These are phyloP conservation scores for Pythium brachiatum DNA, from an alignment of 352 stramenopile species.

Conservation along the genomic window DNA sequence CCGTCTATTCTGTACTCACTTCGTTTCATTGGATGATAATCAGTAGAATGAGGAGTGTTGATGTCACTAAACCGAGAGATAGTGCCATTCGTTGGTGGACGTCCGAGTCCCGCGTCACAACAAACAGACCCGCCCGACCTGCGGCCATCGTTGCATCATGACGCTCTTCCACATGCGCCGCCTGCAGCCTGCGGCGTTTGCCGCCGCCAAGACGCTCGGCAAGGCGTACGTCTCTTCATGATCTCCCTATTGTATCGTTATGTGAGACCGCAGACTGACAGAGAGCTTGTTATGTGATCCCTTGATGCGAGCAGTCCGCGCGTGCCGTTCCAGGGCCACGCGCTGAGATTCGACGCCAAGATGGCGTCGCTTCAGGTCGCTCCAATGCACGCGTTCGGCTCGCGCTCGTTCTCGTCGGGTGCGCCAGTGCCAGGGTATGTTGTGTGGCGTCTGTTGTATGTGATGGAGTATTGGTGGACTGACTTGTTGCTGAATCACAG, in stretches of 20 bases:
- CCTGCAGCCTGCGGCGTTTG: conserved; percentile 46
- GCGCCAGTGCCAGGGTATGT: conserved; percentile 41
- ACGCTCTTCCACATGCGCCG: conserved; percentile 61
- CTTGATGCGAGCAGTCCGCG: conserved; percentile 18
- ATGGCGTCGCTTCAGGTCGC: conserved; percentile 47
- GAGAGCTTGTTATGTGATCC: neutral
- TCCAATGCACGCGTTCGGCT: conserved; percentile 38
- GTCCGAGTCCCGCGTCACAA: neutral
- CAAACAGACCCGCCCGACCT: conserved; percentile 1
- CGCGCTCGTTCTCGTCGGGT: conserved; percentile 60
- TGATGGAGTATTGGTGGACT: neutral
- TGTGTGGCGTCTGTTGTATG: neutral
- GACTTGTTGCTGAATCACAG: conserved; percentile 24
- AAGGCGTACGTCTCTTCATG: conserved; percentile 14
- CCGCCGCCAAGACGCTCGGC: conserved; percentile 22
- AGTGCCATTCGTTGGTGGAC: conserved; percentile 26
- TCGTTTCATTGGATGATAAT: conserved; percentile 2
- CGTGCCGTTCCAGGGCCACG: conserved; percentile 25
- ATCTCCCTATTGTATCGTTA: neutral
- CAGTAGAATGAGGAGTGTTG: neutral
- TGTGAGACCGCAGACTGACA: neutral
- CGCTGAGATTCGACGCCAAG: conserved; percentile 43
- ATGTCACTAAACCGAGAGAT: conserved; percentile 25
- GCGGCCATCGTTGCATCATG: conserved; percentile 37
- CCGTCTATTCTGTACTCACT: neutral